Base-by-base conservation (phyloP, 2,329 filamentous ascomycete species). In the Aspergillus sp. region DNA sequence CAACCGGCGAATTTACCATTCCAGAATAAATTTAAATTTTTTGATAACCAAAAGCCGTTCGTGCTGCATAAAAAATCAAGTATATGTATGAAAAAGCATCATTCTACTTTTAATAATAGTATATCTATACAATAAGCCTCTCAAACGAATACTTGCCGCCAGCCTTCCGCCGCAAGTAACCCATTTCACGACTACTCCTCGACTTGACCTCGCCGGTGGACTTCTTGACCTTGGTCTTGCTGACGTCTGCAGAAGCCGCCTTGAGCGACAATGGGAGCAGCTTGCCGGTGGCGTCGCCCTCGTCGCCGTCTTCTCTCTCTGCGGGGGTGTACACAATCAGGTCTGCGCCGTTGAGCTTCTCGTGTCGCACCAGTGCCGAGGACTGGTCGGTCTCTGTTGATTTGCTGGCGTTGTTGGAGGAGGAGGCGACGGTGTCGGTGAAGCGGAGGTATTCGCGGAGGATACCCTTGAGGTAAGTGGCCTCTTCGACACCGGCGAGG, bases 81-180 rank as follows among this genome's bases (percentile, higher is more conserved):
- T 19, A 19, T 19, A 19, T 19, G 19, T 19, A 19, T 19, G 19
- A 19, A 19, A 19, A 19, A 19, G 19, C 19, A 19, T 19, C 19
- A 19, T 19, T 19, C 19, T 19, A 19, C 19, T 19, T 19, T 19
- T 19, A 19, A 19, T 19, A 19, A 19, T 19, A 26, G 5, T 9
- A 19, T 29, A 42, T 43, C 42, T 75, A 88, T 57, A 89, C 72
- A 41, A 77, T 67, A 55, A 95, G 82, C 67, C 82, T 81, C 70
- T 95, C 89, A 52, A 91, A 77, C 37, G 86, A 88, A 70, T 96
- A 95, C 53, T 84, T 81, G 44, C 86, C 86, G 49, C 90, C 85
- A 62, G 83, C 84, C 69, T 87, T 86, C 61, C 86, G 88, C 60
- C 86, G 81, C 64, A 94, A 69, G 66, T 86, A 81, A 12, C 86